Conservation (phyloP, 768 basidiomycete species). For the Candolleomyces aberdarensis region DNA sequence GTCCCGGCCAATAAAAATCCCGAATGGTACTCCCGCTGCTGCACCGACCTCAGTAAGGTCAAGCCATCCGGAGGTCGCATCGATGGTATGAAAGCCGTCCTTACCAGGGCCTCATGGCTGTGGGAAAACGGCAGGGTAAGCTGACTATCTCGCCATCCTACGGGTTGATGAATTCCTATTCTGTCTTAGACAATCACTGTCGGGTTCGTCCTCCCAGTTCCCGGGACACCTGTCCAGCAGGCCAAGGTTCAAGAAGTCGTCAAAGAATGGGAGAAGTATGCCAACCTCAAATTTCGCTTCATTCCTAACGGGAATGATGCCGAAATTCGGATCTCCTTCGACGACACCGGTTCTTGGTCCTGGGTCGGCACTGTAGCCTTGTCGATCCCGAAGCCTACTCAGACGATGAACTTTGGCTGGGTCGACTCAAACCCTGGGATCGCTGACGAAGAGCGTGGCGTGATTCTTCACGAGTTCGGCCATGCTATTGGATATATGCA, state of each 20-base stretch:
- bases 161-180: not conserved
- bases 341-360: slow-evolving; percentile 13
- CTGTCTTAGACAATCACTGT: not conserved
- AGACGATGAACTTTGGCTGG: slow-evolving; percentile 17
- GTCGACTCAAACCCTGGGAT: not conserved
- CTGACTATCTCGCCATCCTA: not conserved
- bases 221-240: slow-evolving; percentile 3
- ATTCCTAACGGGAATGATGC: not conserved
- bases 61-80: not conserved
- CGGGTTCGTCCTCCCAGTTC: slow-evolving; percentile 1
- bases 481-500: slow-evolving; percentile 17
- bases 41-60: not conserved
- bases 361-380: slow-evolving; percentile 10
- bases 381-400: not conserved
- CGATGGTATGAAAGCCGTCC: slow-evolving; percentile 4
- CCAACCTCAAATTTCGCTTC: slow-evolving; percentile 11
- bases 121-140: slow-evolving; percentile 8
- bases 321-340: slow-evolving; percentile 11
- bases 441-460: slow-evolving; percentile 8
- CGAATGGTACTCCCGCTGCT: not conserved
- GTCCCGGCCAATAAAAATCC: not conserved
- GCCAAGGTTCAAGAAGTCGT: slow-evolving; percentile 12
- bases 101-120: not conserved
- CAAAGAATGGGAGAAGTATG: slow-evolving; percentile 16
- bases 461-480: slow-evolving; percentile 18